phyloP scores from a whole-genome alignment of 164 flowering plant genomes.

The Aristolochia contorta region DNA sequence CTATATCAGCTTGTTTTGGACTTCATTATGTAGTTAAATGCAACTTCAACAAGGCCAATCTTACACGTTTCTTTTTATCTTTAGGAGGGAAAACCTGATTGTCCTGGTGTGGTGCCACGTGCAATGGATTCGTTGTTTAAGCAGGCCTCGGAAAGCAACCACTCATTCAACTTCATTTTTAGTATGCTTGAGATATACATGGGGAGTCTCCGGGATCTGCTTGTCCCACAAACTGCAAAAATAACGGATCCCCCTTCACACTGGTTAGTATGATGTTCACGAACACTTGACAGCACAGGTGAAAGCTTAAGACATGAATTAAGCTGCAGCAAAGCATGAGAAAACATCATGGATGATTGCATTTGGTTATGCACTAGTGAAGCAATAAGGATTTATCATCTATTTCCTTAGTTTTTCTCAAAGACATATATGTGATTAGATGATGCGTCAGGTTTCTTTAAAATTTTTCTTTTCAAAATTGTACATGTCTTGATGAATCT shows the following conservation, averaged over 20 bases:
- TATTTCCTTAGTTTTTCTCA: too few relatives aligned
- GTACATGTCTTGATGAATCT: not conserved
- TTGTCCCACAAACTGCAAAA: constrained; percentile 32
- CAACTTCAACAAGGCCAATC: not conserved
- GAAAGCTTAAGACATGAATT: not conserved
- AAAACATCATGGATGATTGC: not conserved
- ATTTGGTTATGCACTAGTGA: too few relatives aligned
- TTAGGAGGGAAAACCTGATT: constrained; percentile 49
- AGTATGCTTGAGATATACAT: constrained; percentile 70
- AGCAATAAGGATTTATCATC: too few relatives aligned
- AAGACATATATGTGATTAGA: not conserved
- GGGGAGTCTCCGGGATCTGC: constrained; percentile 56
- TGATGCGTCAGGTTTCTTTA: not conserved
- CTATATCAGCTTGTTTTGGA: not conserved
- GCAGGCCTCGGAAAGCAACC: constrained; percentile 39
- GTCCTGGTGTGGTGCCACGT: constrained; percentile 50
- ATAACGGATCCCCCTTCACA: constrained; percentile 29
- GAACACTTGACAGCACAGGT: not conserved
- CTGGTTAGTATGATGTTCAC: constrained; percentile 21
- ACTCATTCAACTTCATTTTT: constrained; percentile 33
- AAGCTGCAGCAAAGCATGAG: not conserved
- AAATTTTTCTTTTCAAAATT: not conserved
- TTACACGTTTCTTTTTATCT: not conserved
- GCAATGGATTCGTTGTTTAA: constrained; percentile 41
- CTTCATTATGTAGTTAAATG: not conserved